Evolutionary conservation across 2,329 filamentous ascomycete species (phyloP), one percentile per base, ranked within the genome.

Genomic region (Aspergillus sp.): DNA sequence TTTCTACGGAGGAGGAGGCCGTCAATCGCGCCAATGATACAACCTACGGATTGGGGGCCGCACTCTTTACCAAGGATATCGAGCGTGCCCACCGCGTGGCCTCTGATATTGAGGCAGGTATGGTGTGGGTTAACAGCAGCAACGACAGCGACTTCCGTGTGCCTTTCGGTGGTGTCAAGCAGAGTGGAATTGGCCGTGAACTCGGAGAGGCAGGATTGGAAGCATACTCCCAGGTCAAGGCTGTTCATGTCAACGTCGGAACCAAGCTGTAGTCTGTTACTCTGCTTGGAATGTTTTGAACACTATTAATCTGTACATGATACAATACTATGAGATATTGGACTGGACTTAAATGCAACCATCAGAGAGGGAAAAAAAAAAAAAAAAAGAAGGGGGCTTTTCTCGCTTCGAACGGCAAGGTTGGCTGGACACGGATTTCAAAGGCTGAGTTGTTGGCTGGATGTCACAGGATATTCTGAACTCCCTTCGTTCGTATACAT

Each of bases 41-140:
- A 18, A 71, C 69, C 18, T 73, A 72, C 53, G 71, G 71, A 34
- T 64, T 73, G 7, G 71, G 71, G 8, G 71, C 71, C 13, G 71
- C 71, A n/a, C 36, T 73, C 30, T 73, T 73, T 64, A 73, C 71
- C 0, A 77, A 83, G 63, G 83, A 89, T 67, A 83, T 90, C 64
- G 83, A 83, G 65, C 83, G 82, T 62, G 87, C 85, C 3, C 81
- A 84, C 67, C 78, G 82, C 1, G 72, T 85, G 3, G 76, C 80
- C 2, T 74, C 78, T 3, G 76, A 79, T 47, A 77, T 90, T 45
- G 85, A 89, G 70, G 82, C 84, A 12, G 88, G 88, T 30, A 89
- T 88, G 81, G 86, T 90, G 3, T 88, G 86, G 77, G 83, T 90
- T 68, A 90, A 90, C 65, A 83, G 79, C 64, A 81, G 80, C 71